A percentile compares a stretch with the other conserved stretches of the same genome.
These are phyloP conservation scores for Rhodocollybia butyracea DNA, from an alignment of 768 basidiomycete genomes.

Conservation along the genomic window DNA sequence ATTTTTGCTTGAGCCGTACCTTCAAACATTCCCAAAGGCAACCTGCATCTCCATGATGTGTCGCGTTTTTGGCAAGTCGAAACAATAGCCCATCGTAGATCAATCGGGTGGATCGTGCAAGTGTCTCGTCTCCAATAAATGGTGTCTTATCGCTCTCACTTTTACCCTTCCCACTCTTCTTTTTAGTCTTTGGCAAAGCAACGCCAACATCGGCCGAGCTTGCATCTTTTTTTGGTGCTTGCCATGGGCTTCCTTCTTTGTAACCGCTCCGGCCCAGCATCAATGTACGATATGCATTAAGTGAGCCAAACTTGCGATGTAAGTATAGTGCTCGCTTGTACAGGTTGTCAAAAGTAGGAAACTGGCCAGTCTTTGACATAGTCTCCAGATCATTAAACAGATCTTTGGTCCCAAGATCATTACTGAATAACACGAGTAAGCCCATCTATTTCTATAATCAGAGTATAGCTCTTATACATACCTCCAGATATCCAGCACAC, in stretches of 20 bases:
- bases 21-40: neutral
- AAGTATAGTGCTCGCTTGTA: neutral
- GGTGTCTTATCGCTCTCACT: neutral
- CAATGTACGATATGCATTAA: neutral
- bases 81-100: slow-evolving; percentile 1
- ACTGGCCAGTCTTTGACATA: neutral
- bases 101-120: slow-evolving; percentile 8
- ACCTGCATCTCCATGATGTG: slow-evolving; percentile 11
- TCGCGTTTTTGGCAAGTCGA: slow-evolving; percentile 11
- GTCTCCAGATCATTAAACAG: neutral
- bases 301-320: neutral
- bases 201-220: neutral
- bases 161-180: neutral
- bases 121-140: slow-evolving; percentile 8
- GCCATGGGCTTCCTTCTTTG: neutral
- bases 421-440: neutral
- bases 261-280: neutral
- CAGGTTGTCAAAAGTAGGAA: neutral
- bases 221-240: neutral
- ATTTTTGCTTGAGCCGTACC: neutral
- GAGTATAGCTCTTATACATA: neutral
- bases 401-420: neutral
- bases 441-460: neutral
- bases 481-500: slow-evolving; percentile 20
- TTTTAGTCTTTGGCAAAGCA: neutral